Evolutionary conservation across 345 rosid genomes (phyloP).

Genomic region (Arabidopsis arenosa): DNA sequence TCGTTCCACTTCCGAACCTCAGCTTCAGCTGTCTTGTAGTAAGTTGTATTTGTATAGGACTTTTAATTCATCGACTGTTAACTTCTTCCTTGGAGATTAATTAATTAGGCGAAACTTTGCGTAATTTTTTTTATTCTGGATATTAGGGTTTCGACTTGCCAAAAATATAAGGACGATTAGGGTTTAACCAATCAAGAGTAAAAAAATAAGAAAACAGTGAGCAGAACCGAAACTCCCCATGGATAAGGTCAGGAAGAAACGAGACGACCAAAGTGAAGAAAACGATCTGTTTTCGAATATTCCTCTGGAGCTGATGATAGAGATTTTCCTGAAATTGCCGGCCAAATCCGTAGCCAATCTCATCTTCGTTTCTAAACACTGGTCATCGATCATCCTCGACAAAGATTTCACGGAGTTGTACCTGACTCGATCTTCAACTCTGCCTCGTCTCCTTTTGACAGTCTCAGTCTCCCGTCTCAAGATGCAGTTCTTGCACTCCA

Average conservation of each 20-base stretch:
- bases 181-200: not conserved
- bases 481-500: not conserved
- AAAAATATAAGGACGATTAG: too few species aligned
- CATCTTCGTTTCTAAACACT: not conserved
- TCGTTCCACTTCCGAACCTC: not conserved
- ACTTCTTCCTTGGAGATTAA: not conserved
- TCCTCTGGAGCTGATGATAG: not conserved
- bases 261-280: too few species aligned
- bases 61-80: too few species aligned
- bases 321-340: not conserved
- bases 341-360: not conserved
- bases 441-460: not conserved
- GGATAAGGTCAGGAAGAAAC: not conserved
- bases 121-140: too few species aligned
- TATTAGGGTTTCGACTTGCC: not conserved
- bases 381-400: not conserved
- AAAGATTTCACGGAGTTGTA: constrained; percentile 1
- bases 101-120: not conserved
- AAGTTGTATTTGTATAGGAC: not conserved
- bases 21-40: not conserved
- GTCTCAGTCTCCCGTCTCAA: not conserved
- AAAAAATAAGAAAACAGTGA: too few species aligned
- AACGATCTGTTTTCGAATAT: not conserved
- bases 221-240: not conserved
- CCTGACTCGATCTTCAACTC: not conserved